Evolutionary conservation across 139 green algal species (phyloP), one percentile per base, ranked within the genome.

Genomic region (Coelastrella sp.): DNA sequence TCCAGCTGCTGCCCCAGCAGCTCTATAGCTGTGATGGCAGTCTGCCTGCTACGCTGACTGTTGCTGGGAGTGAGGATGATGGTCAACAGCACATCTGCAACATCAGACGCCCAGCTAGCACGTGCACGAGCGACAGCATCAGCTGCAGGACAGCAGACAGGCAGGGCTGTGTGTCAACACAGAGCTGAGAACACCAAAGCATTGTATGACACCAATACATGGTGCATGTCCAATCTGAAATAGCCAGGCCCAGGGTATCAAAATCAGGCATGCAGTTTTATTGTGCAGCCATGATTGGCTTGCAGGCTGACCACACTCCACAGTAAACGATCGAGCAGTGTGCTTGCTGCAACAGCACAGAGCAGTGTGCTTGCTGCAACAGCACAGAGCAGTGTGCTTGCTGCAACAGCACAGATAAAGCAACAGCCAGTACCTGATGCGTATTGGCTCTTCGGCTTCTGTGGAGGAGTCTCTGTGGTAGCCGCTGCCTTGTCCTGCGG

Each of bases 71-170:
- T 91, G 5, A 96, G 73, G 19, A 96, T 83, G 19, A 87, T 80
- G 8, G 57, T 58, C 10, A 94, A 80, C 82, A 95, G 89, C 82
- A 93, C 90, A 7, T 94, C 89, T 20, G 92, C 84, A 73, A 92
- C 86, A 32, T 82, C 82, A 14, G 91, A 60, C 3, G 68, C 64
- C 92, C 64, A 59, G 19, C 13, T 23, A 60, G 73, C 82, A n/a
- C 54, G 60, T 7, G 75, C 75, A 17, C 4, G 16, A 73, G 58
- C 10, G 4, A 22, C 16, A 11, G 65, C 47, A 61, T 32, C 61
- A 77, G 78, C 65, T 61, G 78, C 19, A 64, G n/a, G 73, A 47
- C 32, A 47, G 32, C 32, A 47, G 32, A 47, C 32, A 47, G 32
- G 32, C 32, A 47, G 32, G 32, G 32, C 32, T 47, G 32, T 47